Percentiles rank a stretch among this genome's conserved stretches.
Conservation (phyloP, 768 basidiomycete species). For the Gymnopilus dilepis region DNA sequence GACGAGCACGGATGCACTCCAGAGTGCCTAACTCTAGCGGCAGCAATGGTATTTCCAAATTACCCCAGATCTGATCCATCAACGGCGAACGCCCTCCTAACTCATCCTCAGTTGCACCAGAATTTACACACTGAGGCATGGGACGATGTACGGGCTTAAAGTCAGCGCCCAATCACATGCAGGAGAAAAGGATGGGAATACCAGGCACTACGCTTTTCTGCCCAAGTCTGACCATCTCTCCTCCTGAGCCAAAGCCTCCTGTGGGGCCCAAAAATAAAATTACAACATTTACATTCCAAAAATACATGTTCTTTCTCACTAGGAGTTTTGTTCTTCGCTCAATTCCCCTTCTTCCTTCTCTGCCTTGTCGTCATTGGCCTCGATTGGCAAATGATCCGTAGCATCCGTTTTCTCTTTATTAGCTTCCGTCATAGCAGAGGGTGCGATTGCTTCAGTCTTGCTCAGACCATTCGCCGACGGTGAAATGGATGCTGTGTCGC, state of each 20-base stretch:
- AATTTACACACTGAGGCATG: too few relatives aligned
- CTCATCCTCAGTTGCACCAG: not conserved
- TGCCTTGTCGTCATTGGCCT: conserved; percentile 31
- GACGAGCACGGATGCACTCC: not conserved
- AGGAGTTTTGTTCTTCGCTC: conserved; percentile 35
- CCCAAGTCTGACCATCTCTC: conserved; percentile 4
- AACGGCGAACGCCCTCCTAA: not conserved
- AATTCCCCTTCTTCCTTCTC: conserved; percentile 49
- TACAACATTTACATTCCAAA: conserved; percentile 8
- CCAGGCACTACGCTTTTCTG: not conserved
- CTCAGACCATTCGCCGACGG: conserved; percentile 23
- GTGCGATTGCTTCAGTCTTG: conserved; percentile 13
- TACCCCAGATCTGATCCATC: not conserved
- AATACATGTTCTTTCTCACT: not conserved
- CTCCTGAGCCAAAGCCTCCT: conserved; percentile 4
- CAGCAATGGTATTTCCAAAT: not conserved
- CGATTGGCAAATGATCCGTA: conserved; percentile 15
- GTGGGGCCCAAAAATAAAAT: not conserved
- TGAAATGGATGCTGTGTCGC: conserved; percentile 48
- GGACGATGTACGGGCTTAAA: not conserved
- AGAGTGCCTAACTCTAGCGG: not conserved
- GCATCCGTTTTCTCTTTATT: conserved; percentile 11
- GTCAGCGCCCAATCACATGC: not conserved
- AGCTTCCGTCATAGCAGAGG: not conserved
- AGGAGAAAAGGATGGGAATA: not conserved